Evolutionary conservation across 805 yeast genomes (phyloP).

Genomic region (Ogataea siamensis): DNA sequence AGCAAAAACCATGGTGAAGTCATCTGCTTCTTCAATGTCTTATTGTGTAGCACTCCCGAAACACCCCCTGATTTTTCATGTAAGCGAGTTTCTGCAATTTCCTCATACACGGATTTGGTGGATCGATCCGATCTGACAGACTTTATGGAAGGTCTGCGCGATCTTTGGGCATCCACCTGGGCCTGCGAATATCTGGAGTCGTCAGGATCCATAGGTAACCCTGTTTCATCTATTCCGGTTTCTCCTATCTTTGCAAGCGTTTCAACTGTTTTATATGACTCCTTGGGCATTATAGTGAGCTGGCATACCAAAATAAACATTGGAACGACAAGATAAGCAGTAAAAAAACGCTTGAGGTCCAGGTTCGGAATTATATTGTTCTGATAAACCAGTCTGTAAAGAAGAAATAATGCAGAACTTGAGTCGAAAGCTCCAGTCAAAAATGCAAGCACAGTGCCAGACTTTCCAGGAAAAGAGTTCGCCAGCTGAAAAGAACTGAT

Average conservation of each 20-base stretch:
- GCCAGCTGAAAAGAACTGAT: constrained; percentile 89
- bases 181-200: constrained; percentile 32
- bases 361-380: constrained; percentile 36
- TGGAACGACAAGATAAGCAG: constrained; percentile 70
- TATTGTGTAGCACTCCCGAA: constrained; percentile 77
- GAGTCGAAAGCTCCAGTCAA: constrained; percentile 94
- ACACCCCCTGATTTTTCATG: constrained; percentile 58
- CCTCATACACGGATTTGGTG: constrained; percentile 60
- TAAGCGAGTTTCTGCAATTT: constrained; percentile 57
- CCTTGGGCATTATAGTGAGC: constrained; percentile 72
- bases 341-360: constrained; percentile 59
- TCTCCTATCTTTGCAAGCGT: constrained; percentile 65
- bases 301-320: constrained; percentile 73
- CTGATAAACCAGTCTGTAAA: constrained; percentile 67
- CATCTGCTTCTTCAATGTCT: constrained; percentile 39
- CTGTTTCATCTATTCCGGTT: constrained; percentile 73
- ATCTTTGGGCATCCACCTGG: constrained; percentile 18
- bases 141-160: constrained; percentile 36
- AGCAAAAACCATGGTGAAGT: constrained; percentile 70
- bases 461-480: constrained; percentile 76
- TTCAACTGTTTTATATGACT: constrained; percentile 70
- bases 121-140: constrained; percentile 43
- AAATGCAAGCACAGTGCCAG: constrained; percentile 78
- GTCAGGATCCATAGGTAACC: constrained; percentile 52
- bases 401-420: constrained; percentile 81